Evolutionary conservation across 2,329 filamentous ascomycete genomes (phyloP), one percentile per base, ranked within the genome.

Genomic region (Aspergillus thermomutatus): DNA sequence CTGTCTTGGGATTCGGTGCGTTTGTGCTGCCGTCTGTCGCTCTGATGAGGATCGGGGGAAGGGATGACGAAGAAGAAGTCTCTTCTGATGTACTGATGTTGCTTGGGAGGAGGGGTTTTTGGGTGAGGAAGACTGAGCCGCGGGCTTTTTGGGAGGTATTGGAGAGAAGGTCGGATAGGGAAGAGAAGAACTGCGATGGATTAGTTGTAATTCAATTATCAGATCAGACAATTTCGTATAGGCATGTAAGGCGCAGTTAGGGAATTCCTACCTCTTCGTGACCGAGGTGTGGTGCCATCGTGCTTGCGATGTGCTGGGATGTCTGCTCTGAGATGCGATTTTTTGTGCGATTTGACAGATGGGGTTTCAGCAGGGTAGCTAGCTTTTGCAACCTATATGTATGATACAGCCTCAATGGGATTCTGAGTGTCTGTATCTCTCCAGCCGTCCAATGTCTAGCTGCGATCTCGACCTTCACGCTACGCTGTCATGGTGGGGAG

Each of bases 21-120:
- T 69, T 70, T 79, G 83, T 77, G 69, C 88, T 90, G 66, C 90
- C 91, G 73, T 97, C 91, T 34, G 89, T 89, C 14, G 91, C 93
- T 59, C 92, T 87, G 63, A 99, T 84, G 47, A 97, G 78, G 57
- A 97, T 78, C 7, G 92, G 88, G 14, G 89, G 77, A 5, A 87
- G 86, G 1, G 87, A 79, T 63, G 91, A 87, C 66, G 84, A 79
- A 56, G 88, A 79, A 14, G 82, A 78, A 53, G 60, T 55, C 27
- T 64, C 59, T 50, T 83, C 48, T 51, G 56, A 25, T 34, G 54
- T 23, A 34, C 57, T 47, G 11, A 61, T 23, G 40, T 58, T 41
- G n/a, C 25, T 21, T 46, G 43, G 43, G 31, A 66, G 55, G 7
- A 78, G 63, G 23, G 72, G 71, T 57, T 79, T 79, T 58, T 79